A percentile compares a stretch with the other conserved stretches of the same genome.
phyloP scores from a whole-genome alignment of 2,329 filamentous ascomycete species.

The Chrysosphaeria jannelii region DNA sequence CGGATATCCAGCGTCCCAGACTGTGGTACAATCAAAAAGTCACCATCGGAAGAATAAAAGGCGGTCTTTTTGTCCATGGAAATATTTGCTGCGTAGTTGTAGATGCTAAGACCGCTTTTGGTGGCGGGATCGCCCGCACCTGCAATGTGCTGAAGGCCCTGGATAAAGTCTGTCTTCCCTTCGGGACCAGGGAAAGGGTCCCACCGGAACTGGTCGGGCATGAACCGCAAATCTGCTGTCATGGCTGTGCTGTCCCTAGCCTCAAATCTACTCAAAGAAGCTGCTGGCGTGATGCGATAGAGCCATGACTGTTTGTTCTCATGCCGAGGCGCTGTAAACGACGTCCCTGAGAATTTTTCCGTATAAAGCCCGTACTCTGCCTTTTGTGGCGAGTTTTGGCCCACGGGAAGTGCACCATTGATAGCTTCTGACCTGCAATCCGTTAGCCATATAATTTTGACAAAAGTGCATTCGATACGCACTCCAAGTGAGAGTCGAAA shows the following conservation, averaged over 20 bases:
- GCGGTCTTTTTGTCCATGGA: conserved; percentile 46
- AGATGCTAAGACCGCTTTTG: conserved; percentile 53
- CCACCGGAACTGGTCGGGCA: conserved; percentile 61
- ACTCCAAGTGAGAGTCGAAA: conserved; percentile 54
- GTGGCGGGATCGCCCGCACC: conserved; percentile 52
- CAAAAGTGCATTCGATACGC: conserved; percentile 7
- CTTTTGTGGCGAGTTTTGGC: conserved; percentile 58
- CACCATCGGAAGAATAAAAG: conserved; percentile 63
- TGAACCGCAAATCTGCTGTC: conserved; percentile 24
- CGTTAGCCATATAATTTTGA: neutral
- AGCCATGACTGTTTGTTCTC: conserved; percentile 45
- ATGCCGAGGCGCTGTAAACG: conserved; percentile 38
- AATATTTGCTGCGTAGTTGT: conserved; percentile 49
- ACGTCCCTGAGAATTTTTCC: conserved; percentile 45
- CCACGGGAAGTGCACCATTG: conserved; percentile 40
- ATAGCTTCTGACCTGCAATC: conserved; percentile 39
- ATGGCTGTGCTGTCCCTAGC: conserved; percentile 2
- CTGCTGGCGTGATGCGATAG: conserved; percentile 36
- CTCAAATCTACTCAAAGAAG: conserved; percentile 24
- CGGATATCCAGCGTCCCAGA: conserved; percentile 44
- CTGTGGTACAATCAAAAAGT: conserved; percentile 48
- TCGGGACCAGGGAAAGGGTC: conserved; percentile 35
- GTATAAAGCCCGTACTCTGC: conserved; percentile 51
- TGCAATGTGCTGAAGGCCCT: conserved; percentile 36
- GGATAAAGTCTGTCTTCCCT: conserved; percentile 16